Conservation (phyloP, 306 rosid genomes). For the Parietaria judaica region DNA sequence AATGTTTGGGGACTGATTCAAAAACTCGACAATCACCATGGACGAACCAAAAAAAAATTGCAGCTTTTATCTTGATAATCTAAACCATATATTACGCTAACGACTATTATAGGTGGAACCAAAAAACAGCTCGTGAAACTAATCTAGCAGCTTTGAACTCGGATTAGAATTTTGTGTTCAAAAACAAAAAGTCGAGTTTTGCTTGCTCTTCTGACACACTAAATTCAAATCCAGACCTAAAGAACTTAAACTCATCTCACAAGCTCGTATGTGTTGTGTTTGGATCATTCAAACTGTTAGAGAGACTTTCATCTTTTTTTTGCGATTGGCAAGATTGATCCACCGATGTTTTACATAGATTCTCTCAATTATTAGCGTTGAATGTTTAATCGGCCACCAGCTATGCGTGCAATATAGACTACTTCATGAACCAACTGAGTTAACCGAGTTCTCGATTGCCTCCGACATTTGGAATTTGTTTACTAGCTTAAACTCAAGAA, state of each 20-base stretch:
- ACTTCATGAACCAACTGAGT: neutral
- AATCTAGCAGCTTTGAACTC: neutral
- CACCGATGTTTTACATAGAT: neutral
- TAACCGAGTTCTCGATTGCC: constrained; percentile 4
- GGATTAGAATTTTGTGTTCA: constrained; percentile 1
- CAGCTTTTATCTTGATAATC: no score
- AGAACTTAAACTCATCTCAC: constrained; percentile 33
- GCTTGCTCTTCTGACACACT: constrained; percentile 50
- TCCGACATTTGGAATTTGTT: constrained; percentile 8
- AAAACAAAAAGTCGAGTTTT: constrained; percentile 41
- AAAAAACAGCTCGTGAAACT: neutral
- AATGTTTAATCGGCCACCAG: constrained; percentile 10
- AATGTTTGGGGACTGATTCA: no score
- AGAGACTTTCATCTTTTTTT: constrained; percentile 2
- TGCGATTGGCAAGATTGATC: constrained; percentile 5
- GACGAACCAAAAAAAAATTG: no score
- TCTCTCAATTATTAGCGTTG: constrained; percentile 19
- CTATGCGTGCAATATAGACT: neutral
- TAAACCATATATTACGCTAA: no score
- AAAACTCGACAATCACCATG: no score
- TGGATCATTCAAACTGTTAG: constrained; percentile 22
- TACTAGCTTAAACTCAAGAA: constrained; percentile 5
- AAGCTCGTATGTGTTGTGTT: constrained; percentile 28
- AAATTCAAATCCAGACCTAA: constrained; percentile 50
- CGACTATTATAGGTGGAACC: no score